Evolutionary conservation across 2,329 filamentous ascomycete species (phyloP).

Genomic region (Xylaria sp.): DNA sequence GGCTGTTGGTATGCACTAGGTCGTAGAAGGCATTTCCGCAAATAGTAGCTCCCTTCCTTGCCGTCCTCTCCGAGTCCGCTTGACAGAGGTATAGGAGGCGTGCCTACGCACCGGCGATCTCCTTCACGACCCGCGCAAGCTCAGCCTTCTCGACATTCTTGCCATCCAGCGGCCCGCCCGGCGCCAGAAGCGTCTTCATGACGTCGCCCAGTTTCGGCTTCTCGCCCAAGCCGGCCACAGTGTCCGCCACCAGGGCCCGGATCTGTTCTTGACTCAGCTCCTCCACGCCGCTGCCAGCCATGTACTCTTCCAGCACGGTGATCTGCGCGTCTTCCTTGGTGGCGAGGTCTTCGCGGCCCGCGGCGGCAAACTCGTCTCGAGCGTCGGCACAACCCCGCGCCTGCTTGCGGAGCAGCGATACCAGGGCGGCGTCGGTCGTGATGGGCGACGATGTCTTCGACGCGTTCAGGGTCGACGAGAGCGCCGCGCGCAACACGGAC

Average conservation of each 20-base stretch:
- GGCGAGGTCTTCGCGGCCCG: slow-evolving; percentile 70
- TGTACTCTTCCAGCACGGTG: slow-evolving; percentile 68
- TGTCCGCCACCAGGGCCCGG: slow-evolving; percentile 54
- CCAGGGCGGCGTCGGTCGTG: slow-evolving; percentile 70
- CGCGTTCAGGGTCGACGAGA: slow-evolving; percentile 74
- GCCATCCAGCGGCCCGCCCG: slow-evolving; percentile 61
- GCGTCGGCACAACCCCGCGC: slow-evolving; percentile 63
- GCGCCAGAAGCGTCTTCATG: slow-evolving; percentile 64
- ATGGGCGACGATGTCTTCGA: slow-evolving; percentile 76
- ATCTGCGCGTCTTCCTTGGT: slow-evolving; percentile 73
- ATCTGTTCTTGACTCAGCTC: slow-evolving; percentile 65
- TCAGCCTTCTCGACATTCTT: slow-evolving; percentile 68
- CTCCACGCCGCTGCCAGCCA: slow-evolving; percentile 63
- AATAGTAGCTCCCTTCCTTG: neutral
- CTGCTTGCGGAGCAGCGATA: slow-evolving; percentile 69
- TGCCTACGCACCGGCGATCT: slow-evolving; percentile 37
- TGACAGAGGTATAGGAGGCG: neutral
- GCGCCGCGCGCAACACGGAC: slow-evolving; percentile 69
- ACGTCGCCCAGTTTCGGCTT: slow-evolving; percentile 61
- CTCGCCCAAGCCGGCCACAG: slow-evolving; percentile 57
- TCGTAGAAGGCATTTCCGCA: neutral
- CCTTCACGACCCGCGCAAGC: slow-evolving; percentile 66
- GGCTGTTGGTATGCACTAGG: neutral
- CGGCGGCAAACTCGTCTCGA: slow-evolving; percentile 65
- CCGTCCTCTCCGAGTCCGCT: neutral